Percentiles rank a stretch among this genome's conserved stretches.
Conservation (phyloP, 176 grass and related monocot species). For the Carex myosuroides region DNA sequence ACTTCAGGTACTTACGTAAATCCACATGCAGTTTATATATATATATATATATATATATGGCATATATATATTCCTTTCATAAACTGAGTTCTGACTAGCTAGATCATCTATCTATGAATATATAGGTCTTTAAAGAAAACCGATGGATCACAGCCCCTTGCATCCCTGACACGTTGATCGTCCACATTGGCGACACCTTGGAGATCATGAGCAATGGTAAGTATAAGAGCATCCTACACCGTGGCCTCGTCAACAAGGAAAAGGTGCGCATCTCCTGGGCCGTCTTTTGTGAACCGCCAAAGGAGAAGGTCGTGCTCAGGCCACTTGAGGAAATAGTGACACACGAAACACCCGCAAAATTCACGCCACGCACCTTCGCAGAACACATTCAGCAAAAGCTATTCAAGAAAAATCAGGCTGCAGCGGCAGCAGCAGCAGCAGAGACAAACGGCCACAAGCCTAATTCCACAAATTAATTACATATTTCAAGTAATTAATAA, state of each 20-base stretch:
- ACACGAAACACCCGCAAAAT: conserved; percentile 14
- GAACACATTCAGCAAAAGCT: conserved; percentile 75
- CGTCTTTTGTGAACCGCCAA: conserved; percentile 85
- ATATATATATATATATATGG: too few relatives aligned
- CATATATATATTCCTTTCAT: too few relatives aligned
- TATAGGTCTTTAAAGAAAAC: conserved; percentile 38
- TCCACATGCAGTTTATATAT: background rate
- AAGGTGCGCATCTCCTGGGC: conserved; percentile 85
- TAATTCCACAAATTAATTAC: background rate
- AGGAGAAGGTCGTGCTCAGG: conserved; percentile 39
- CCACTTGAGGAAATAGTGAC: conserved; percentile 52
- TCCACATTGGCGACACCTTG: conserved; percentile 82
- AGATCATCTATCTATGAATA: background rate
- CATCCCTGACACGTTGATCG: conserved; percentile 47
- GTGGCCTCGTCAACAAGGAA: conserved; percentile 72
- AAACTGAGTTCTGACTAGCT: too few relatives aligned
- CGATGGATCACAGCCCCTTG: conserved; percentile 61
- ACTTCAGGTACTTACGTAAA: conserved; percentile 31
- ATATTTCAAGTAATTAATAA: background rate
- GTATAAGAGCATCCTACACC: conserved; percentile 93
- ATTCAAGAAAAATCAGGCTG: conserved; percentile 51
- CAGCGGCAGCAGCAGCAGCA: background rate
- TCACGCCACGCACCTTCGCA: conserved; percentile 66
- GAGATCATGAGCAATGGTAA: conserved; percentile 81
- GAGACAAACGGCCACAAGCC: background rate